Percentiles rank a stretch among this genome's conserved stretches.
phyloP scores from a whole-genome alignment of 768 basidiomycete genomes.

The Lyophyllum semitale region DNA sequence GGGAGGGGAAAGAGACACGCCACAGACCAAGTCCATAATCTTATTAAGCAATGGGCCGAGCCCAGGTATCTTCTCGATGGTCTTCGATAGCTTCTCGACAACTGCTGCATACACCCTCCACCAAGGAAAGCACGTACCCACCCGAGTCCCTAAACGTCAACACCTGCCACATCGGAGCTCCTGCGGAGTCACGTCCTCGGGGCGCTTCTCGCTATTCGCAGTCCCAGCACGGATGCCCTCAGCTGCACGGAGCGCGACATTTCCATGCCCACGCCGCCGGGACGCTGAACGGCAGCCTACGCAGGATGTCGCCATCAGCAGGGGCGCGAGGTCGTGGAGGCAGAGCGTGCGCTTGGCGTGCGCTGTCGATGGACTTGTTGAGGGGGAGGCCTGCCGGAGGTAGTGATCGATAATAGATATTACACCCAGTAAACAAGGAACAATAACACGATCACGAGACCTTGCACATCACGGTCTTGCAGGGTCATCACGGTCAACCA shows the following conservation, averaged over 20 bases:
- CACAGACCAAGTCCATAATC: constrained; percentile 69
- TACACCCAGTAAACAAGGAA: too few relatives aligned
- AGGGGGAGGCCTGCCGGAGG: constrained; percentile 70
- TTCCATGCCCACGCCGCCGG: constrained; percentile 61
- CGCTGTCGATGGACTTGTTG: constrained; percentile 73
- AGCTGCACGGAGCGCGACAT: constrained; percentile 76
- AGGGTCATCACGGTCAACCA: too few relatives aligned
- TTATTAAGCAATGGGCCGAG: constrained; percentile 75
- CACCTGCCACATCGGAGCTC: constrained; percentile 87
- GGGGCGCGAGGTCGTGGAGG: constrained; percentile 33
- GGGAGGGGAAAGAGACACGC: constrained; percentile 31
- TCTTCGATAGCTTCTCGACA: constrained; percentile 77
- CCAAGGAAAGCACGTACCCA: constrained; percentile 25
- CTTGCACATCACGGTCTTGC: too few relatives aligned
- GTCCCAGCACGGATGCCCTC: too few relatives aligned
- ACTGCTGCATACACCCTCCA: constrained; percentile 35
- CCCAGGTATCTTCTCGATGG: constrained; percentile 82
- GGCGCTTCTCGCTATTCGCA: constrained; percentile 63
- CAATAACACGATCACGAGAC: too few relatives aligned
- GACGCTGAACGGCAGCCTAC: constrained; percentile 59
- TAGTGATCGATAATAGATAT: too few relatives aligned
- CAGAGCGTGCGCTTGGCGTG: too few relatives aligned
- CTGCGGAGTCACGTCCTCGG: constrained; percentile 85
- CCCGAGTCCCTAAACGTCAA: constrained; percentile 82
- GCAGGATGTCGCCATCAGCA: constrained; percentile 49